phyloP scores from a whole-genome alignment of 169 alveolate genomes.

The Plasmodium reichenowi region DNA sequence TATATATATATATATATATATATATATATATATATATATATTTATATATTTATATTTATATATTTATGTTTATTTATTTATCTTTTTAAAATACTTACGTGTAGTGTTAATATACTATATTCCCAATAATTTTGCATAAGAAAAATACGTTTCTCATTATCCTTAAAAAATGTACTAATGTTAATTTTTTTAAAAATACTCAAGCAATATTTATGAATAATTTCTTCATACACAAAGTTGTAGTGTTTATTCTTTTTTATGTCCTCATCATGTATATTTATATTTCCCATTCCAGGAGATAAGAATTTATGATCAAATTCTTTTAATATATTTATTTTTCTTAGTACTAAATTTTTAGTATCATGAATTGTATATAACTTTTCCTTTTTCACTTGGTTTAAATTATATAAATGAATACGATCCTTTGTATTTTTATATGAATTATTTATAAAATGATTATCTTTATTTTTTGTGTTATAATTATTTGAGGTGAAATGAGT shows the following conservation, averaged over 20 bases:
- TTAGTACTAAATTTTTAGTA: constrained; percentile 2
- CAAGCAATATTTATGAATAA: constrained; percentile 12
- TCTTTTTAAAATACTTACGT: constrained; percentile 8
- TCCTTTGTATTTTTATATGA: too few species aligned
- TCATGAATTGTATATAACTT: too few species aligned
- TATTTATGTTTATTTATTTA: not conserved
- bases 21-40: not conserved
- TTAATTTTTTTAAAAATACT: constrained; percentile 29
- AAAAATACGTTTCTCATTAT: not conserved
- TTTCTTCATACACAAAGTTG: not conserved
- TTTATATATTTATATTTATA: not conserved
- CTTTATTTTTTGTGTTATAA: not conserved
- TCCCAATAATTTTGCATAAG: constrained; percentile 28
- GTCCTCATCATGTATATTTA: too few species aligned
- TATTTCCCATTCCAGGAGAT: too few species aligned
- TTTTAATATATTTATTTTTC: constrained; percentile 26
- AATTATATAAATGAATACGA: too few species aligned
- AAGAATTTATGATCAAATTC: constrained; percentile 11
- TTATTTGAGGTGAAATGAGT: not conserved
- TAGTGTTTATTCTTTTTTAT: too few species aligned
- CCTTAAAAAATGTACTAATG: not conserved
- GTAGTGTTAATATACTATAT: constrained; percentile 27
- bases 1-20: not conserved
- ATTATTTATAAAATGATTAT: too few species aligned
- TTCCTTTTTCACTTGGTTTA: too few species aligned